These are phyloP conservation scores for Marasmius fiardii DNA, from an alignment of 1,284 basidiomycete species.

Conservation along the genomic window DNA sequence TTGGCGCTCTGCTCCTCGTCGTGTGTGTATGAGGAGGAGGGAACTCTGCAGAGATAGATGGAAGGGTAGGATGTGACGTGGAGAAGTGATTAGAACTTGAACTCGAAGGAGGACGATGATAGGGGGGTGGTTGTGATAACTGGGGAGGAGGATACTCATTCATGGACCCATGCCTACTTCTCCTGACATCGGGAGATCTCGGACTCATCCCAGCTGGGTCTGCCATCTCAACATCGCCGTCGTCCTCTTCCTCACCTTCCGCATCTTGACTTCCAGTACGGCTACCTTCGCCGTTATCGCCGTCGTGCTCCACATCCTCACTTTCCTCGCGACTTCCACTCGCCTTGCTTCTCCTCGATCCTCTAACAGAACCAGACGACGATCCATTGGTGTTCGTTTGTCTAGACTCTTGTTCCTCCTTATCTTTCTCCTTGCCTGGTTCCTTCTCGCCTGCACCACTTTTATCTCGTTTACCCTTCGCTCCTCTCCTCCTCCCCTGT, in stretches of 20 bases:
- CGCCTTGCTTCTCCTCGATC: neutral
- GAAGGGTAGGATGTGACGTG: neutral
- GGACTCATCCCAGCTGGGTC: neutral
- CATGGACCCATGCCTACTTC: neutral
- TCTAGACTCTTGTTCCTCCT: neutral
- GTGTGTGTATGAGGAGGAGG: constrained; percentile 38
- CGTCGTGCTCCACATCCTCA: neutral
- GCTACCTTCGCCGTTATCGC: neutral
- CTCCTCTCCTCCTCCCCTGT: constrained; percentile 68
- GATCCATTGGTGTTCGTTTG: neutral
- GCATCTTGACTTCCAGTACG: neutral
- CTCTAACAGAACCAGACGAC: neutral
- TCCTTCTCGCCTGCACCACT: constrained; percentile 55
- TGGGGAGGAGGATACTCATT: constrained; percentile 1
- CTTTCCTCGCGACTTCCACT: neutral
- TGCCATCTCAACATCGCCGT: neutral
- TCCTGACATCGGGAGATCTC: neutral
- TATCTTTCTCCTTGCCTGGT: neutral
- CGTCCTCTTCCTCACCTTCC: neutral
- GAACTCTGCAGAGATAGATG: constrained; percentile 2
- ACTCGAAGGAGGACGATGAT: neutral
- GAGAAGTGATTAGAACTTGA: neutral
- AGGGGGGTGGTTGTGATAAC: neutral
- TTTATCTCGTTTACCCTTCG: constrained; percentile 11
- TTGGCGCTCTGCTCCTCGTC: constrained; percentile 2